Evolutionary conservation across 768 basidiomycete species (phyloP).

Genomic region (Cystobasidium onofrii): DNA sequence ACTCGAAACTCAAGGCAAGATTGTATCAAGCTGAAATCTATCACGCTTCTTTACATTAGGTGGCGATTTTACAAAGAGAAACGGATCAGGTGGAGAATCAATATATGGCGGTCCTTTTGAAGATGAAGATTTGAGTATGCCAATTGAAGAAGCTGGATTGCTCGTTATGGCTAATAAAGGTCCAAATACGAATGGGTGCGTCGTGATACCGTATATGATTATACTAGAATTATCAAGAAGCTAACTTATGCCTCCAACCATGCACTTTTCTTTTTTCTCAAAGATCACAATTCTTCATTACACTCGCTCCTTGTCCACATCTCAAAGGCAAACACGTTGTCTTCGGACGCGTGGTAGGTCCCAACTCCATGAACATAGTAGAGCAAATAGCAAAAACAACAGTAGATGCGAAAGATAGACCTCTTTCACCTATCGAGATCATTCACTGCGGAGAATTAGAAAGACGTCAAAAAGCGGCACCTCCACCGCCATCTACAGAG

Average conservation of each 20-base stretch:
- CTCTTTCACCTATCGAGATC: conserved; percentile 59
- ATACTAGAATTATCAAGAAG: too few species aligned
- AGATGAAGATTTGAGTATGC: conserved; percentile 64
- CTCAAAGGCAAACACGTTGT: conserved; percentile 56
- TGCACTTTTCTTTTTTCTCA: background rate
- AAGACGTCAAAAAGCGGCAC: conserved; percentile 30
- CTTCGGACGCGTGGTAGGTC: conserved; percentile 48
- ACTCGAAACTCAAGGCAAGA: too few species aligned
- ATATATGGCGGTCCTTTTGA: conserved; percentile 68
- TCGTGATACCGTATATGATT: conserved; percentile 22
- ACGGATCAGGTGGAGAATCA: conserved; percentile 71
- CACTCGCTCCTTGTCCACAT: conserved; percentile 56
- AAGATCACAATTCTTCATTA: conserved; percentile 81
- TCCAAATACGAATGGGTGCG: conserved; percentile 34
- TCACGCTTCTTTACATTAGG: too few species aligned
- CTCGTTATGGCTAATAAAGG: conserved; percentile 87
- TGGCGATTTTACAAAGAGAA: conserved; percentile 67
- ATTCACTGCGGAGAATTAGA: conserved; percentile 73
- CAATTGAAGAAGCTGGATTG: conserved; percentile 64
- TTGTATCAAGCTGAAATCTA: too few species aligned
- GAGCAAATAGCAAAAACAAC: conserved; percentile 53
- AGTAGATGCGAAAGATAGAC: conserved; percentile 68
- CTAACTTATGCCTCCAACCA: too few species aligned
- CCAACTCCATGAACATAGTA: background rate
- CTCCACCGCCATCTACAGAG: background rate